Conservation (phyloP, 2,329 filamentous ascomycete species). For the Ascomycota sp. region DNA sequence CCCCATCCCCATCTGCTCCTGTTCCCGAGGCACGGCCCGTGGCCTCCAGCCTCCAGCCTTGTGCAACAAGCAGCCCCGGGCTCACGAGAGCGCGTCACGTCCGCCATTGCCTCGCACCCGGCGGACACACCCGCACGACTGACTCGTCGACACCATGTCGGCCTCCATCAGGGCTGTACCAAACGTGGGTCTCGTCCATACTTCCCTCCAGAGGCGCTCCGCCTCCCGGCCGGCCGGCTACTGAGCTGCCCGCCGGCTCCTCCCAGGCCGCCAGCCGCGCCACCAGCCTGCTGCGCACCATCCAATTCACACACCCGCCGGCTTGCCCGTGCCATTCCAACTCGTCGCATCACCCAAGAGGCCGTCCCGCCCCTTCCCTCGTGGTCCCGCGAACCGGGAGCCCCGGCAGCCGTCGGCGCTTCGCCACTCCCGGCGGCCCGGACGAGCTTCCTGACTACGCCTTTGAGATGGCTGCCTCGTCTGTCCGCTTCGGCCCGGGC, state of each 20-base stretch:
- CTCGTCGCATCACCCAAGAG: constrained; percentile 46
- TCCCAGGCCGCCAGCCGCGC: constrained; percentile 38
- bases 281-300: constrained; percentile 56
- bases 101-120: too few relatives aligned
- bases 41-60: too few relatives aligned
- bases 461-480: constrained; percentile 93
- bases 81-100: too few relatives aligned
- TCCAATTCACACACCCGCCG: constrained; percentile 74
- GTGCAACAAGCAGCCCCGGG: too few relatives aligned
- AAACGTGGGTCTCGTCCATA: too few relatives aligned
- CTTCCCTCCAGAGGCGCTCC: too few relatives aligned
- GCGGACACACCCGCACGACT: too few relatives aligned
- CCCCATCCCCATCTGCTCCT: too few relatives aligned
- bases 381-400: constrained; percentile 18
- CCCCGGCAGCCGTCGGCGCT: constrained; percentile 20
- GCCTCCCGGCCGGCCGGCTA: neutral
- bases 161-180: too few relatives aligned
- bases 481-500: constrained; percentile 81
- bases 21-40: too few relatives aligned
- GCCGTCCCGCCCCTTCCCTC: constrained; percentile 28
- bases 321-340: constrained; percentile 86
- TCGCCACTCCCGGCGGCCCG: constrained; percentile 49
- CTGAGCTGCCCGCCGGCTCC: neutral
- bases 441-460: constrained; percentile 70
- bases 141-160: too few relatives aligned